phyloP scores from a whole-genome alignment of 2,329 filamentous ascomycete genomes.

The Aspergillus aculeatinus region DNA sequence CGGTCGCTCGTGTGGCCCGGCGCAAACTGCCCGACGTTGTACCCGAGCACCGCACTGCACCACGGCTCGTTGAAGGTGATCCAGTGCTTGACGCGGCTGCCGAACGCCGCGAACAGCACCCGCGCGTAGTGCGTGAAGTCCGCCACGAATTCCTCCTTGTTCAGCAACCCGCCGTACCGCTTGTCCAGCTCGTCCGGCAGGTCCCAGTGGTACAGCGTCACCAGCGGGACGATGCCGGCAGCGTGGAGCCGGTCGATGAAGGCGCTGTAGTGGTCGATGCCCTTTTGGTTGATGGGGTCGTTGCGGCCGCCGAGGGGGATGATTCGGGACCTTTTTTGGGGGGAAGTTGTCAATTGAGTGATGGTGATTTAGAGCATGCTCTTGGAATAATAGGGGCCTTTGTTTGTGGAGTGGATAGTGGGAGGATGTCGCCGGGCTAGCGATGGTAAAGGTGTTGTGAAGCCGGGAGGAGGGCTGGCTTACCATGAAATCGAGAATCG shows the following conservation, averaged over 20 bases:
- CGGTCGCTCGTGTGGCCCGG: constrained; percentile 80
- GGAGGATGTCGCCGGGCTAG: not conserved
- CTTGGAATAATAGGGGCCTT: too few relatives aligned
- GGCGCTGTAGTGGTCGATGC: constrained; percentile 73
- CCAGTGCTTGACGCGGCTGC: constrained; percentile 78
- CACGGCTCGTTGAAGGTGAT: constrained; percentile 90
- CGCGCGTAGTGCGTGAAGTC: constrained; percentile 80
- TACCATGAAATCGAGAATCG: constrained; percentile 79
- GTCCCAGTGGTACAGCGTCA: constrained; percentile 89
- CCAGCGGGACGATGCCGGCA: constrained; percentile 74
- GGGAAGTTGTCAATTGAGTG: not conserved
- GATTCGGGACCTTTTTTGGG: constrained; percentile 60
- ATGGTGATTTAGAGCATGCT: not conserved
- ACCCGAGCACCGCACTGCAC: constrained; percentile 79
- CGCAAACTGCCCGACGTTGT: constrained; percentile 74
- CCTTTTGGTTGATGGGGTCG: constrained; percentile 76
- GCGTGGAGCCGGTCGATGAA: constrained; percentile 75
- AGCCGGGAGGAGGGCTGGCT: too few relatives aligned
- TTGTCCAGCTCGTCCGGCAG: constrained; percentile 74
- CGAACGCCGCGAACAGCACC: constrained; percentile 70
- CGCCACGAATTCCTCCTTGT: constrained; percentile 76
- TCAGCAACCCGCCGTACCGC: constrained; percentile 77
- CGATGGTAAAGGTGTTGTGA: not conserved
- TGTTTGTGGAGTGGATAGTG: too few relatives aligned
- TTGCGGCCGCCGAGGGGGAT: constrained; percentile 81